Percentiles rank a stretch among this genome's conserved stretches.
Conservation (phyloP, 176 grass and related monocot species). For the Lolium multiflorum region DNA sequence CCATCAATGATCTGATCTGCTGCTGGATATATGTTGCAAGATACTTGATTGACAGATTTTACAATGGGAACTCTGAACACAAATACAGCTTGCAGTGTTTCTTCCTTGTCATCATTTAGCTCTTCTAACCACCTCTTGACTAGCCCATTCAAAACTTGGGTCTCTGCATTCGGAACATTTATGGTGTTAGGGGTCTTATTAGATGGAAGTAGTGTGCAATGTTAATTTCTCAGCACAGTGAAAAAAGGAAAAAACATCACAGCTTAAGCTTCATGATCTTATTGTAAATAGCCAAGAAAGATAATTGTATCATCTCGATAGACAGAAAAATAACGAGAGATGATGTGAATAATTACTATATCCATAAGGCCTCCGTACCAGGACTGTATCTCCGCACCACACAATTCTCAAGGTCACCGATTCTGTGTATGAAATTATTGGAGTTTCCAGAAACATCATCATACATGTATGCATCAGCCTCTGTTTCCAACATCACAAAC, state of each 20-base stretch:
- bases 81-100: conserved; percentile 68
- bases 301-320: conserved; percentile 12
- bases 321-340: not conserved
- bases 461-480: conserved; percentile 48
- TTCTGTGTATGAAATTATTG: conserved; percentile 53
- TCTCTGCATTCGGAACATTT: conserved; percentile 54
- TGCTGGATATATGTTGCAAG: conserved; percentile 75
- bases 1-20: conserved; percentile 68
- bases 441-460: conserved; percentile 41
- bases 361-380: conserved; percentile 55
- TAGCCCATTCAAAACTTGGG: conserved; percentile 64
- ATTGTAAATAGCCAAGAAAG: conserved; percentile 13
- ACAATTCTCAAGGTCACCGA: conserved; percentile 91
- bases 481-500: conserved; percentile 76
- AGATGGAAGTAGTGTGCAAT: not conserved
- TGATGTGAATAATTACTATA: not conserved
- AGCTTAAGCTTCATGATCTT: conserved; percentile 22
- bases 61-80: conserved; percentile 71
- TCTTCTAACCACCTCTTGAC: conserved; percentile 95
- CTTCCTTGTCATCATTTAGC: conserved; percentile 76
- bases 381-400: conserved; percentile 69
- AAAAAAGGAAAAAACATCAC: not conserved
- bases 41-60: conserved; percentile 65
- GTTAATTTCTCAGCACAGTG: not conserved
- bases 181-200: conserved; percentile 34